phyloP scores from a whole-genome alignment of 73 alveolate genomes.

The Blepharisma japonicum region DNA sequence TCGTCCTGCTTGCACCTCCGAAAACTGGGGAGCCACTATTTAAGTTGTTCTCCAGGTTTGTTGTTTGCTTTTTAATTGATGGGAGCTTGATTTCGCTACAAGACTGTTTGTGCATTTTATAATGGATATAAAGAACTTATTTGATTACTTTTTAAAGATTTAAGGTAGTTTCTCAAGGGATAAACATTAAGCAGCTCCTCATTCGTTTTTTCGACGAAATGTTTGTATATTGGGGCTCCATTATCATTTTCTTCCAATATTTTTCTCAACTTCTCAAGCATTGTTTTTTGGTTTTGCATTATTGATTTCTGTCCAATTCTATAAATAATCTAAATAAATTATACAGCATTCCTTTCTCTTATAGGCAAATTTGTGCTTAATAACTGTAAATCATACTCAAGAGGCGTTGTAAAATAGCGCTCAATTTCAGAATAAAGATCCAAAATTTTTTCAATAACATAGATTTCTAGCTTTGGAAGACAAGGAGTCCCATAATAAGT shows the following conservation, averaged over 20 bases:
- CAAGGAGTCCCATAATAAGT: neutral
- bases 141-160: neutral
- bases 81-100: too few relatives aligned
- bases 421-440: neutral
- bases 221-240: neutral
- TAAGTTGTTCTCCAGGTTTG: too few relatives aligned
- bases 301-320: neutral
- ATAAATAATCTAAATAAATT: neutral
- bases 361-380: neutral
- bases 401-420: neutral
- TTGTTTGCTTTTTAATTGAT: too few relatives aligned
- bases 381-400: neutral
- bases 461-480: neutral
- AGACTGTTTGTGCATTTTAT: too few relatives aligned
- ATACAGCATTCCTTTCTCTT: neutral
- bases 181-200: neutral
- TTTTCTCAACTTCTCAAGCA: conserved; percentile 5
- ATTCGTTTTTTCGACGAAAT: neutral
- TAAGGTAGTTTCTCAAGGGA: conserved; percentile 9
- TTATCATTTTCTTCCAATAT: neutral
- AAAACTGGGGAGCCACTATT: too few relatives aligned
- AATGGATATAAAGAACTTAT: neutral
- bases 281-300: neutral
- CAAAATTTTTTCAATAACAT: neutral
- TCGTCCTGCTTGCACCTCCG: too few relatives aligned